Percentiles rank a stretch among this genome's conserved stretches.
Conservation (phyloP, 2,329 filamentous ascomycete species). For the Cryphonectria carpinicola region DNA sequence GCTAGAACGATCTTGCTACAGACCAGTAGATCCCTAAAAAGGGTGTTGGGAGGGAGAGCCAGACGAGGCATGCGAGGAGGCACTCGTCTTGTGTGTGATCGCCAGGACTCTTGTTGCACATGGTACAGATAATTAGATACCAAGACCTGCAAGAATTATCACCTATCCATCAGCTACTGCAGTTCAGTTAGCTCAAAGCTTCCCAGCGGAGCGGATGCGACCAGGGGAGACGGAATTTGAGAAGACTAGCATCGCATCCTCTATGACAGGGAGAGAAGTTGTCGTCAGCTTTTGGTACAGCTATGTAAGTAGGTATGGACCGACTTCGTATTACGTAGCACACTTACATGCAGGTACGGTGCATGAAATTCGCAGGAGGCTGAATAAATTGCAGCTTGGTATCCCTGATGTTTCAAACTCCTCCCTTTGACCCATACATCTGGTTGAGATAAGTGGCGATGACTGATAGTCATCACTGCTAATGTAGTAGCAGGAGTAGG, state of each 20-base stretch:
- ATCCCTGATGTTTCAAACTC: conserved; percentile 12
- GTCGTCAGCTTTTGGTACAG: not conserved
- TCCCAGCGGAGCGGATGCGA: not conserved
- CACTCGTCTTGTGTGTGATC: conserved; percentile 8
- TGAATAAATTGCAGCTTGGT: conserved; percentile 13
- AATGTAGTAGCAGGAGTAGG: not conserved
- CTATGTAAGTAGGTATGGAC: not conserved
- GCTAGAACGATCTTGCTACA: conserved; percentile 14
- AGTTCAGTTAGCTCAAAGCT: not conserved
- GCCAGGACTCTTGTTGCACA: conserved; percentile 2
- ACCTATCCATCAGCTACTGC: not conserved
- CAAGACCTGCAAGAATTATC: not conserved
- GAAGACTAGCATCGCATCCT: not conserved
- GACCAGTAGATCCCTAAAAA: conserved; percentile 13
- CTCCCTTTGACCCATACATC: not conserved
- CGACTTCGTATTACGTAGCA: conserved; percentile 6
- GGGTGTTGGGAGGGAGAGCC: not conserved
- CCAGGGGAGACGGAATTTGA: not conserved
- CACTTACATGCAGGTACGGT: conserved; percentile 6
- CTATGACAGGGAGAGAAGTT: not conserved
- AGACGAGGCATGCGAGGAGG: not conserved
- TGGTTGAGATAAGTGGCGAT: not conserved
- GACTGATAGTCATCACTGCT: not conserved
- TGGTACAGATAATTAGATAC: not conserved
- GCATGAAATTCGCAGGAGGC: conserved; percentile 16